phyloP scores from a whole-genome alignment of 495 filamentous ascomycete species.

The Durotheca rogersii region DNA sequence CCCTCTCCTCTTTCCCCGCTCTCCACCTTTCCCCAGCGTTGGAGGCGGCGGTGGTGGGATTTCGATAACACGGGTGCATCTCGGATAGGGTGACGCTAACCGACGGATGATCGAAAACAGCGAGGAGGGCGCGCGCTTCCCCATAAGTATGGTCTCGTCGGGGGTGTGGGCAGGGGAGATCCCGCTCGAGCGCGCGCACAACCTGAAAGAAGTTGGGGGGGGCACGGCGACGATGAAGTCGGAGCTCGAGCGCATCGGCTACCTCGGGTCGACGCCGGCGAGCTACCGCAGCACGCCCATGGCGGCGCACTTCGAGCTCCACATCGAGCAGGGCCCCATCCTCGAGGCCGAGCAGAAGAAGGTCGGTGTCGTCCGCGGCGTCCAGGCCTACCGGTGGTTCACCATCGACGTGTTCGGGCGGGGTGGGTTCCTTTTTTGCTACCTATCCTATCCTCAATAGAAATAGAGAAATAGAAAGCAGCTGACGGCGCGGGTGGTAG shows the following conservation, averaged over 20 bases:
- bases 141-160: conserved; percentile 72
- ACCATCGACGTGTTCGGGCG: conserved; percentile 62
- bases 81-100: too few relatives aligned
- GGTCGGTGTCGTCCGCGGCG: conserved; percentile 71
- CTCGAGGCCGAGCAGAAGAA: conserved; percentile 61
- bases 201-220: conserved; percentile 55
- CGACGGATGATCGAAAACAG: too few relatives aligned
- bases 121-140: conserved; percentile 80
- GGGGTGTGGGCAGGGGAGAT: conserved; percentile 76
- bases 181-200: conserved; percentile 61
- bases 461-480: too few relatives aligned
- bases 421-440: too few relatives aligned
- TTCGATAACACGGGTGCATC: too few relatives aligned
- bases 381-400: conserved; percentile 71
- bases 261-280: conserved; percentile 59
- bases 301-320: conserved; percentile 80
- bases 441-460: too few relatives aligned
- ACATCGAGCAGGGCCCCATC: conserved; percentile 80
- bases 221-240: conserved; percentile 61
- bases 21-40: too few relatives aligned
- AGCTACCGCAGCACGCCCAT: conserved; percentile 64
- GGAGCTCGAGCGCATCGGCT: conserved; percentile 70
- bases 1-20: too few relatives aligned
- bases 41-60: too few relatives aligned
- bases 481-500: too few relatives aligned